Conservation (phyloP, 2,329 filamentous ascomycete genomes). For the Diaporthe sp. region DNA sequence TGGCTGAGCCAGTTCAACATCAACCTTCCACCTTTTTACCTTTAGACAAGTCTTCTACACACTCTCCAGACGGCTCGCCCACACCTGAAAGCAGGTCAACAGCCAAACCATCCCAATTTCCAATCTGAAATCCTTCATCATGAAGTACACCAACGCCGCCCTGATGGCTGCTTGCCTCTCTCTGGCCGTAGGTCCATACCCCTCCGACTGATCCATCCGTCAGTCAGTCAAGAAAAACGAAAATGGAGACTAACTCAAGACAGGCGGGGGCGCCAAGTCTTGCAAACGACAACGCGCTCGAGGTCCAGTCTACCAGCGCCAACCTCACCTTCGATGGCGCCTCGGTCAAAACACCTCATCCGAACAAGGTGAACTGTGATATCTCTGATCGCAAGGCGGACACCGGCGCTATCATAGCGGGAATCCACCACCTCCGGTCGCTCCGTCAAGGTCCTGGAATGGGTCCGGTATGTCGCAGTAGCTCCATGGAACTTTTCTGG, state of each 20-base stretch:
- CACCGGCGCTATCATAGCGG: no score
- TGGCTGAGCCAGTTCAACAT: no score
- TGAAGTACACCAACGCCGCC: background rate
- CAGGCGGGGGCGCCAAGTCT: background rate
- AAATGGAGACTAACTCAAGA: background rate
- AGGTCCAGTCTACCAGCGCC: background rate
- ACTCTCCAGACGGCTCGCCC: background rate
- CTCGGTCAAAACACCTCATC: background rate
- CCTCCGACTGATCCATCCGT: background rate
- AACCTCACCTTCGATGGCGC: no score
- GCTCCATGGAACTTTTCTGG: no score
- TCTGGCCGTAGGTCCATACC: background rate
- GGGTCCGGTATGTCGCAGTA: background rate
- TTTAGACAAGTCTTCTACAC: background rate
- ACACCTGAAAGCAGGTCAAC: background rate
- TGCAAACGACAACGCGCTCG: background rate
- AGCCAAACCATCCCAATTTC: background rate
- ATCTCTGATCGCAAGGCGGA: no score
- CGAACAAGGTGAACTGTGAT: background rate
- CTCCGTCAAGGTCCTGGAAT: no score
- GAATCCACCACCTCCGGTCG: no score
- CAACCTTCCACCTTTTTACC: background rate
- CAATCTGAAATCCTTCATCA: background rate
- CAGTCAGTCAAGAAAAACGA: no score
- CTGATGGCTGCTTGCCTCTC: background rate